Evolutionary conservation across 2,329 filamentous ascomycete species (phyloP), one percentile per base, ranked within the genome.

Genomic region (Ophiostoma australiae): DNA sequence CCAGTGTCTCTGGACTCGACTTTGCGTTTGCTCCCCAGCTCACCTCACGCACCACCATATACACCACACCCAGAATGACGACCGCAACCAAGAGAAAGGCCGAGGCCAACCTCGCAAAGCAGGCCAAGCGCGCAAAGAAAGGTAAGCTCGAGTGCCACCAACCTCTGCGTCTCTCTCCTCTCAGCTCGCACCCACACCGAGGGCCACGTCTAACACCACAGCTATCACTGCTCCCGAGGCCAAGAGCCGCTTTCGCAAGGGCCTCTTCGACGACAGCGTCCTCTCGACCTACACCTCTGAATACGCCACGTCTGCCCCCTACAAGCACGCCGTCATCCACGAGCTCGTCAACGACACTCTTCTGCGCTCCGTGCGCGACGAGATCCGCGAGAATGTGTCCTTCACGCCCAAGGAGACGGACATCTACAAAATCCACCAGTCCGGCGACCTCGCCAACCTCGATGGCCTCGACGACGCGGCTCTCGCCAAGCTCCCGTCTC

Each of bases 391-490:
- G 75, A 94, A 97, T 78, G 91, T 99, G 75, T 90, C 92, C 75
- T 99, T 99, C 82, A 97, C 95, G 15, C 94, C 94, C 76, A 99
- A 99, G 81, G 95, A 99, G 81, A 99, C 95, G 67, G 95, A 99
- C 80, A 99, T 99, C 76, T 99, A 99, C 87, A 97, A 96, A 82
- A 98, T 99, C 78, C 94, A 97, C 85, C 95, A 99, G 83, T 98
- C 94, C 4, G 95, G 95, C 75, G 95, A 99, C 79, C 86, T 99
- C 44, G 95, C 95, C 67, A 99, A 99, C 81, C 88, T 99, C 72
- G 94, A 97, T 80, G 95, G 95, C 33, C 87, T 99, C 63, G 92
- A 97, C 73, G 90, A 96, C 78, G 89, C 90, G 8, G 93, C 94
- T 7, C 86, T 98, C 70, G 86, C 90, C 73, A 93, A 93, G 78